Percentiles rank a stretch among this genome's conserved stretches.
Evolutionary conservation across 2,329 filamentous ascomycete species (phyloP).

Genomic region (Apiospora sp.): DNA sequence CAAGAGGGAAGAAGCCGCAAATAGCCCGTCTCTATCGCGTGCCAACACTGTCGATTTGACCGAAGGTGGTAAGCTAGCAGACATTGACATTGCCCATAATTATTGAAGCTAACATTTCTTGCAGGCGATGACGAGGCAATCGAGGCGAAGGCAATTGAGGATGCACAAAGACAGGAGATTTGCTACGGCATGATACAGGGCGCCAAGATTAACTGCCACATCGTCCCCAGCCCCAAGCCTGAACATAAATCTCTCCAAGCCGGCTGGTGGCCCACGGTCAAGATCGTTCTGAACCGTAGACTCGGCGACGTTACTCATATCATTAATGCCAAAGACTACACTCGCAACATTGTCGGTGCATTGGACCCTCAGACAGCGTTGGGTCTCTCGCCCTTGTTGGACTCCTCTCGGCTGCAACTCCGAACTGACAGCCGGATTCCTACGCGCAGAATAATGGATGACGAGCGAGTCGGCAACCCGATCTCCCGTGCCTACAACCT

Average conservation of each 20-base stretch:
- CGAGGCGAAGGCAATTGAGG: conserved; percentile 63
- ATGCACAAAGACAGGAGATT: conserved; percentile 73
- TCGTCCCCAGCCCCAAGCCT: conserved; percentile 74
- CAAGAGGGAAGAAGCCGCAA: conserved; percentile 55
- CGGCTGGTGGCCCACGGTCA: conserved; percentile 76
- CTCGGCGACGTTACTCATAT: conserved; percentile 61
- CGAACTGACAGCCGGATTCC: conserved; percentile 77
- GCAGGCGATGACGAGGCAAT: conserved; percentile 56
- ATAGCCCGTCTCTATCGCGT: conserved; percentile 34
- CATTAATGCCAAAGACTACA: conserved; percentile 79
- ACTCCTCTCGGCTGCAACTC: conserved; percentile 69
- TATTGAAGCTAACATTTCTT: conserved; percentile 33
- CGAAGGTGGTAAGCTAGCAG: conserved; percentile 48
- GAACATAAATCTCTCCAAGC: conserved; percentile 65
- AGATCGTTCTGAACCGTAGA: conserved; percentile 71
- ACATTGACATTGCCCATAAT: conserved; percentile 51
- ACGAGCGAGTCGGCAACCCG: conserved; percentile 70
- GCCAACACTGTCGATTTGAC: conserved; percentile 66
- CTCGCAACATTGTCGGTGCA: conserved; percentile 75
- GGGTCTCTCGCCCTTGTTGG: conserved; percentile 76
- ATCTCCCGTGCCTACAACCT: conserved; percentile 70
- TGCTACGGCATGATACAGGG: conserved; percentile 82
- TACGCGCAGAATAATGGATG: conserved; percentile 64
- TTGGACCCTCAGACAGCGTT: conserved; percentile 73
- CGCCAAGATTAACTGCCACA: conserved; percentile 70